Percentiles rank a stretch among this genome's conserved stretches.
Conservation (phyloP, 768 basidiomycete genomes). For the Boletus vinaceobasis region DNA sequence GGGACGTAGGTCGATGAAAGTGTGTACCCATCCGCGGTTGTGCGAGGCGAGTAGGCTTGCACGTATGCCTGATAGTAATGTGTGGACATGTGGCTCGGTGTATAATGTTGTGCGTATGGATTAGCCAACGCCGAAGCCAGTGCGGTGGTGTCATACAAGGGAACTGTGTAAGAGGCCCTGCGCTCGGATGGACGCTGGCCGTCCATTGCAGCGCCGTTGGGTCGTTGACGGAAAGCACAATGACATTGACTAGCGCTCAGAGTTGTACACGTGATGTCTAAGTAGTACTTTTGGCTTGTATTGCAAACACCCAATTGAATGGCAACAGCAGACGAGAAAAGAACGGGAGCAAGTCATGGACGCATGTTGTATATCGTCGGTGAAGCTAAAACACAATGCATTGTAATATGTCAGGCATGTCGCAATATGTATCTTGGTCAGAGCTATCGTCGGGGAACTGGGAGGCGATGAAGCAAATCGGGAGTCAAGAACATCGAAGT, state of each 20-base stretch:
- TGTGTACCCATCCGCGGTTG: slow-evolving; percentile 36
- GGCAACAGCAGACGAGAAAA: slow-evolving; percentile 3
- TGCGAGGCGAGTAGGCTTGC: slow-evolving; percentile 30
- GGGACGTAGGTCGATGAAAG: slow-evolving; percentile 39
- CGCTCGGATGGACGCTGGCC: slow-evolving; percentile 10
- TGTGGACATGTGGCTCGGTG: slow-evolving; percentile 35
- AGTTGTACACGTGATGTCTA: slow-evolving; percentile 22
- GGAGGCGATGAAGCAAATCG: slow-evolving; percentile 16
- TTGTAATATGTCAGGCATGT: slow-evolving; percentile 33
- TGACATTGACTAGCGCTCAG: not conserved
- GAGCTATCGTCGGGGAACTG: slow-evolving; percentile 19
- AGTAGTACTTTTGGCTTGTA: not conserved
- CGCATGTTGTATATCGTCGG: slow-evolving; percentile 25
- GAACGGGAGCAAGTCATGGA: slow-evolving; percentile 12
- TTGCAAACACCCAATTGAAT: slow-evolving; percentile 2
- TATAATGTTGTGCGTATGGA: slow-evolving; percentile 27
- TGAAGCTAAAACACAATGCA: slow-evolving; percentile 30
- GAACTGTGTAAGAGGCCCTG: slow-evolving; percentile 7
- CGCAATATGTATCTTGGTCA: slow-evolving; percentile 24
- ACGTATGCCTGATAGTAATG: slow-evolving; percentile 58
- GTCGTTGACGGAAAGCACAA: not conserved
- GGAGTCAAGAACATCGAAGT: slow-evolving; percentile 29
- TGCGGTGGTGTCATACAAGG: slow-evolving; percentile 23
- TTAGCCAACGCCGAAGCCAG: slow-evolving; percentile 28
- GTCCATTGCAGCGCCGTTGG: slow-evolving; percentile 4